Evolutionary conservation across 208 protist genomes (phyloP).

Genomic region (Trypanosoma grayi): DNA sequence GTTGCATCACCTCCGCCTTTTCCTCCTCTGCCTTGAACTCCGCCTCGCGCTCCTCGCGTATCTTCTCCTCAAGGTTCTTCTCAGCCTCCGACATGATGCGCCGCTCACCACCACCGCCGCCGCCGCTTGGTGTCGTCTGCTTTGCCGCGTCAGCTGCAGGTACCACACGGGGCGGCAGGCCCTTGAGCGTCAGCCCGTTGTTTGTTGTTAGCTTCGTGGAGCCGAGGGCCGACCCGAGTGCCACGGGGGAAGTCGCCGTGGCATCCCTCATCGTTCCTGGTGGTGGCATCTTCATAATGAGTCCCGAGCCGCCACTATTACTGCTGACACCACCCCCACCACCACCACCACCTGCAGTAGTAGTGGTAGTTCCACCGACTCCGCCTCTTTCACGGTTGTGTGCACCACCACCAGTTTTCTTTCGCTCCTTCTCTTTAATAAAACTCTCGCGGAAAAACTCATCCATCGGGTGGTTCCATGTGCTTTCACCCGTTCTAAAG

Average conservation of each 20-base stretch:
- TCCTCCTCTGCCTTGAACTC: constrained; percentile 40
- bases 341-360: not conserved
- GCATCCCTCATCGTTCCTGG: too few species aligned
- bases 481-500: constrained; percentile 92
- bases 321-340: not conserved
- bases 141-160: too few species aligned
- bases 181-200: too few species aligned
- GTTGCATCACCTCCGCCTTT: constrained; percentile 37
- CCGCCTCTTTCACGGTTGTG: not conserved
- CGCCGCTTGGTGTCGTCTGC: not conserved
- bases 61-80: constrained; percentile 60
- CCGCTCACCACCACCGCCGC: not conserved
- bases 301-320: not conserved
- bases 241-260: too few species aligned
- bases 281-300: constrained; percentile 5
- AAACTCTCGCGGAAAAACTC: constrained; percentile 81
- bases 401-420: not conserved
- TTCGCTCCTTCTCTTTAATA: constrained; percentile 58
- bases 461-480: constrained; percentile 96
- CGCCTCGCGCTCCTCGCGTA: constrained; percentile 49
- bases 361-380: not conserved
- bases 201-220: too few species aligned
- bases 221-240: too few species aligned
- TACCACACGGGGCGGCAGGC: too few species aligned
- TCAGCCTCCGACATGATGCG: constrained; percentile 78